Evolutionary conservation across 495 filamentous ascomycete genomes (phyloP), one percentile per base, ranked within the genome.

Genomic region (Aspergillus egyptiacus): DNA sequence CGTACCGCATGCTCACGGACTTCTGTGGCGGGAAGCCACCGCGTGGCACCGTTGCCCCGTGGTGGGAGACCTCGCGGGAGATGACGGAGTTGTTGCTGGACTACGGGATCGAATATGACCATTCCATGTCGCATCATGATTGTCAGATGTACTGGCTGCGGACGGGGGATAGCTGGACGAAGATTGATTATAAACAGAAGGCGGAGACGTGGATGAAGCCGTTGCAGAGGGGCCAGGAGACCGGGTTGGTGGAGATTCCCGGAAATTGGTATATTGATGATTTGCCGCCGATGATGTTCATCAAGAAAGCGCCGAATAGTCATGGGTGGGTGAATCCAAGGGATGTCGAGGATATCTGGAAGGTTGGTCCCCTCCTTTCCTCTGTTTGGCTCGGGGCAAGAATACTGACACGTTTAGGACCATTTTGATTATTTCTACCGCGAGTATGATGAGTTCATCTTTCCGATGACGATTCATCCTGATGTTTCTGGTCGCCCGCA

Each of bases 1-100:
- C 84, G 1, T 89, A 82, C 64, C 73, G 73, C 23, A 72, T 88
- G 58, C 71, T 91, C 17, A 85, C 78, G 0, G 78, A 85, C 0
- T 90, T 90, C 66, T 83, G 79, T 45, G 82, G 79, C 47, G 82
- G 84, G 9, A 89, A 89, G 64, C 81, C 85, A 2, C 87, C 85
- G 0, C 66, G 82, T 6, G 84, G 84, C 2, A 80, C 75, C 35
- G 84, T 87, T 2, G 80, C 80, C 13, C 79, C 79, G 0, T 77
- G 72, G 72, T 89, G 84, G 85, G 79, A 84, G 51, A 82, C 80
- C 3, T 77, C 70, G 52, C 71, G 76, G 38, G 85, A 88, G 58
- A 80, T 81, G 37, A 79, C 82, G 1, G 78, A 85, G 34, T 68
- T 87, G 48, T 64, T 88, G 50, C 70, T 86, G 17, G 74, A 71